A percentile compares a stretch with the other conserved stretches of the same genome.
phyloP scores from a whole-genome alignment of 306 rosid genomes.

The Styphnolobium japonicum region DNA sequence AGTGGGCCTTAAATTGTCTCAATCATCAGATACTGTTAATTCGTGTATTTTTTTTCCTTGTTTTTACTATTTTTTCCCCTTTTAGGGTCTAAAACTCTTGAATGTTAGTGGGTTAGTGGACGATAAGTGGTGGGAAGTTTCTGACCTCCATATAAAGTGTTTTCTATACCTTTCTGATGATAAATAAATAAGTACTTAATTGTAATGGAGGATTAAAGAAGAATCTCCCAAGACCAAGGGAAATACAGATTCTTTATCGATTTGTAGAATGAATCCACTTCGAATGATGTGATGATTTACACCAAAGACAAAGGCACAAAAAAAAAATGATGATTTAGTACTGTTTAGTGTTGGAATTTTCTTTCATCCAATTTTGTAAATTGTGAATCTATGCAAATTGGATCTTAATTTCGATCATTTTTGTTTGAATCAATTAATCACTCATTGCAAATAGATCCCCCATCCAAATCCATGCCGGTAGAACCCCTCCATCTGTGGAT shows the following conservation, averaged over 20 bases:
- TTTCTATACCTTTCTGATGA: neutral
- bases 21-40: neutral
- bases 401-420: neutral
- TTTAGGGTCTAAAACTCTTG: neutral
- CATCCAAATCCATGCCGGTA: neutral
- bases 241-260: slow-evolving; percentile 3
- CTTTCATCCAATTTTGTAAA: neutral
- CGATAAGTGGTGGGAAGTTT: slow-evolving; percentile 4
- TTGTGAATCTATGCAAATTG: neutral
- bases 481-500: too few species aligned
- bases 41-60: neutral
- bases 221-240: slow-evolving; percentile 34
- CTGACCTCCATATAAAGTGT: neutral
- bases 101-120: neutral
- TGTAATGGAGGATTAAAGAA: slow-evolving; percentile 16
- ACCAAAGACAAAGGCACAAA: neutral
- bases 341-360: neutral
- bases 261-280: slow-evolving; percentile 18
- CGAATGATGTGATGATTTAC: neutral
- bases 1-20: neutral
- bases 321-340: neutral
- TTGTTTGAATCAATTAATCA: neutral
- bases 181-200: neutral
- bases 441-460: neutral
- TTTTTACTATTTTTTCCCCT: neutral